These are phyloP conservation scores for Mycena latifolia DNA, from an alignment of 768 basidiomycete genomes.

Conservation along the genomic window DNA sequence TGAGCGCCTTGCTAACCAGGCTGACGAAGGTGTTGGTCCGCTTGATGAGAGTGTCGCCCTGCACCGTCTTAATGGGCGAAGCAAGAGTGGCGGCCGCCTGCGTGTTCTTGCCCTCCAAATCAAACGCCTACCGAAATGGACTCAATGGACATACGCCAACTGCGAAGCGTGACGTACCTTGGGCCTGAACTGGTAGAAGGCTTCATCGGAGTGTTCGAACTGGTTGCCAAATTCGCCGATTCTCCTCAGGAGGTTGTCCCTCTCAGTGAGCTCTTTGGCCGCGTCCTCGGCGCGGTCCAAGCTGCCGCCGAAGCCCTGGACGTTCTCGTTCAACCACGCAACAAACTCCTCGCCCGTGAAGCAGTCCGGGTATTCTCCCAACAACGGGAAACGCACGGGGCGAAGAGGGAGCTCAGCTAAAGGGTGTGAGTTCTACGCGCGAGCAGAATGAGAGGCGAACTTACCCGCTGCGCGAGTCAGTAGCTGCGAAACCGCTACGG, in stretches of 20 bases:
- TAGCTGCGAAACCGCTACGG: constrained; percentile 74
- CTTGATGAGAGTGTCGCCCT: constrained; percentile 70
- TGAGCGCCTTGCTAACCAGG: constrained; percentile 80
- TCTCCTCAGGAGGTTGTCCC: constrained; percentile 74
- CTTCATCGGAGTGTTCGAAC: constrained; percentile 83
- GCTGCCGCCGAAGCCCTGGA: constrained; percentile 82
- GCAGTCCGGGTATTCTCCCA: constrained; percentile 88
- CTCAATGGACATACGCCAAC: not conserved
- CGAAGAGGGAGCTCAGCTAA: constrained; percentile 73
- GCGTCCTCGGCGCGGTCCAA: constrained; percentile 86
- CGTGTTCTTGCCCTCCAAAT: constrained; percentile 56
- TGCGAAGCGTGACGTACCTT: constrained; percentile 60
- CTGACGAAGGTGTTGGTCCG: constrained; percentile 77
- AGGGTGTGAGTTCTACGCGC: not conserved
- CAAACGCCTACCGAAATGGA: constrained; percentile 64
- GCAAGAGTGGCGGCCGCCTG: constrained; percentile 39
- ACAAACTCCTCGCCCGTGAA: constrained; percentile 94
- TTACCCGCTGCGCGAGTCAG: constrained; percentile 72
- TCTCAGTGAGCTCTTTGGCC: constrained; percentile 70
- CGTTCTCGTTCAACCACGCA: constrained; percentile 83
- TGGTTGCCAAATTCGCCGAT: constrained; percentile 88
- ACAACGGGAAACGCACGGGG: constrained; percentile 78
- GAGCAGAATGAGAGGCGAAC: not conserved
- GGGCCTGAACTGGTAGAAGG: constrained; percentile 87
- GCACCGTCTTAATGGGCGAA: constrained; percentile 42